Evolutionary conservation across 805 yeast species (phyloP).

Genomic region (Saturnispora hagleri): DNA sequence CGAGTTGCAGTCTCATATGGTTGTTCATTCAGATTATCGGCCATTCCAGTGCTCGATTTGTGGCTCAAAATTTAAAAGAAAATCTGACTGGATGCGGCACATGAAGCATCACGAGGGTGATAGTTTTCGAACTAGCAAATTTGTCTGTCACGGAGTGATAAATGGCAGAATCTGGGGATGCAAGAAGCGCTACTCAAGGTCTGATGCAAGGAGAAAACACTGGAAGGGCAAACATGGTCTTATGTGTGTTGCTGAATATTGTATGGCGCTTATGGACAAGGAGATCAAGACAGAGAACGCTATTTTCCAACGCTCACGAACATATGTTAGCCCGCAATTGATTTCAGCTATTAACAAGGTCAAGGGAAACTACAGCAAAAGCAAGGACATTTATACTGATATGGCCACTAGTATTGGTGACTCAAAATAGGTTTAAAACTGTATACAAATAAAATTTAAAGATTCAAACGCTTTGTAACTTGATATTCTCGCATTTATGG

Average conservation of each 20-base stretch:
- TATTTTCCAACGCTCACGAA: background rate
- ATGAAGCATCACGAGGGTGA: slow-evolving; percentile 44
- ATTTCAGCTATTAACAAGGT: background rate
- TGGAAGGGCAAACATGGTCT: slow-evolving; percentile 6
- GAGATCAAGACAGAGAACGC: background rate
- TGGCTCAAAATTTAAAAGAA: slow-evolving; percentile 52
- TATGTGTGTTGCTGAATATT: slow-evolving; percentile 3
- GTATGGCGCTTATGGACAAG: background rate
- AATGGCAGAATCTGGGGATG: slow-evolving; percentile 7
- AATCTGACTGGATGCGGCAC: slow-evolving; percentile 71
- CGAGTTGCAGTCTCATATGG: slow-evolving; percentile 4
- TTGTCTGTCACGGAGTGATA: background rate
- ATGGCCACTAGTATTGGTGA: background rate
- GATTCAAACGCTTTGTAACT: slow-evolving; percentile 9
- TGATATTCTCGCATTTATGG: slow-evolving; percentile 42
- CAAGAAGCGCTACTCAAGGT: background rate
- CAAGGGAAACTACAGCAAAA: background rate
- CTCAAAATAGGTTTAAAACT: background rate
- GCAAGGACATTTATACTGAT: background rate
- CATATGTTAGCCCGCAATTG: background rate
- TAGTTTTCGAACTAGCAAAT: background rate
- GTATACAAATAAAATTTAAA: background rate
- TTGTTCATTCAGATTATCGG: slow-evolving; percentile 50
- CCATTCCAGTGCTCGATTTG: slow-evolving; percentile 60
- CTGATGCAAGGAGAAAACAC: slow-evolving; percentile 6